These are phyloP conservation scores for Pseudocercospora fuligena DNA, from an alignment of 2,329 filamentous ascomycete species.

Conservation along the genomic window DNA sequence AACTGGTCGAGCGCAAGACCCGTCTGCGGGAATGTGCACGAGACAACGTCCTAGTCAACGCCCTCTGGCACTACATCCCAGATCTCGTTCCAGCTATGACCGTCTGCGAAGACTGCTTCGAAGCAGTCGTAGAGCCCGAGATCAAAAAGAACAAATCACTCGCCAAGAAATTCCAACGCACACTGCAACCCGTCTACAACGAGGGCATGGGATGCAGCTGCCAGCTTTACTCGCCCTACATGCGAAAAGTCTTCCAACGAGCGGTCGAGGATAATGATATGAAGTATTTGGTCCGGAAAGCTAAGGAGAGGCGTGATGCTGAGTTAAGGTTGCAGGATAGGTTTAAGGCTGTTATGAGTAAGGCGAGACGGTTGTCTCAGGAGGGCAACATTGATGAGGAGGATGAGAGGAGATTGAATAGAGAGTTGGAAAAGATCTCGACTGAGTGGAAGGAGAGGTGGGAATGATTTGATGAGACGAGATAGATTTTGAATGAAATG, in stretches of 20 bases:
- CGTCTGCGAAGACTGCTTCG: constrained; percentile 86
- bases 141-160: constrained; percentile 60
- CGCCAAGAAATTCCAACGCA: constrained; percentile 68
- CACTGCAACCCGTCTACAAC: constrained; percentile 60
- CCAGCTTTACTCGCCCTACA: constrained; percentile 79
- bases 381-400: constrained; percentile 52
- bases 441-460: constrained; percentile 57
- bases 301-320: constrained; percentile 61
- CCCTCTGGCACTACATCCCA: constrained; percentile 78
- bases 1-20: constrained; percentile 65
- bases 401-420: constrained; percentile 63
- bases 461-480: constrained; percentile 43
- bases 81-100: constrained; percentile 69
- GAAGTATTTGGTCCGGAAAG: constrained; percentile 65
- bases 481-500: neutral
- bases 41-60: constrained; percentile 65
- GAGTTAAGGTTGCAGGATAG: constrained; percentile 65
- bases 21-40: constrained; percentile 67
- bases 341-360: constrained; percentile 44
- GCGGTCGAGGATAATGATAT: constrained; percentile 71
- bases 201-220: constrained; percentile 62
- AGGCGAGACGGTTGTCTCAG: constrained; percentile 45
- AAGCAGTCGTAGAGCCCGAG: constrained; percentile 75
- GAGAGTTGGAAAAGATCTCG: constrained; percentile 54
- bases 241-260: constrained; percentile 73